Conservation (phyloP, 2,329 filamentous ascomycete species). For the Ambrosiella beaveri region DNA sequence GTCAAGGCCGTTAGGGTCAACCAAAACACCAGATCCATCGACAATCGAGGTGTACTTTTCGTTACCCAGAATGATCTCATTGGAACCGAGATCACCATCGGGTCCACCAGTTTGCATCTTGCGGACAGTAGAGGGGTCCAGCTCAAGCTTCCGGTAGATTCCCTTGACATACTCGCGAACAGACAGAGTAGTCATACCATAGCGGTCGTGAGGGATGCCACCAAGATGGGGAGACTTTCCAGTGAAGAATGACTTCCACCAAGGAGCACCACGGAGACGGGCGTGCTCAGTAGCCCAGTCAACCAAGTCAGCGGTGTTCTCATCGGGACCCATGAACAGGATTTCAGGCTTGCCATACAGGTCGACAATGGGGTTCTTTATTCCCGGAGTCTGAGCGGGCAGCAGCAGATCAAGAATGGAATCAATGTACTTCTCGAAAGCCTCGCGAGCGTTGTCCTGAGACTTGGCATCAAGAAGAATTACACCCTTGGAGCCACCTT, state of each 20-base stretch:
- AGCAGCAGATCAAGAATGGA: conserved; percentile 90
- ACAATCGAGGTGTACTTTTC: conserved; percentile 92
- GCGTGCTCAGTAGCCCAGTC: conserved; percentile 99
- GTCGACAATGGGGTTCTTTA: conserved; percentile 97
- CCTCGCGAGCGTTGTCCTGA: conserved; percentile 79
- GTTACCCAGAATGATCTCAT: conserved; percentile 89
- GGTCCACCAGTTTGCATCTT: conserved; percentile 98
- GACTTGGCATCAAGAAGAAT: conserved; percentile 86
- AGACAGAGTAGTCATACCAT: conserved; percentile 95
- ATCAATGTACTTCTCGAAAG: conserved; percentile 99
- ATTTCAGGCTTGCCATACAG: conserved; percentile 91
- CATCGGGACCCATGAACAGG: conserved; percentile 94
- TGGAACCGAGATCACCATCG: conserved; percentile 90
- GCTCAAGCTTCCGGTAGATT: conserved; percentile 88
- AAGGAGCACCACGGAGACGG: conserved; percentile 68
- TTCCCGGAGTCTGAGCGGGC: conserved; percentile 77
- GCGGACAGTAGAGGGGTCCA: conserved; percentile 67
- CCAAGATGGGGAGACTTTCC: conserved; percentile 93
- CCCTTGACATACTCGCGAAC: conserved; percentile 92
- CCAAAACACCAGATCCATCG: conserved; percentile 89
- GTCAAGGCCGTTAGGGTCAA: conserved; percentile 80
- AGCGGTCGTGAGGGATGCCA: conserved; percentile 87
- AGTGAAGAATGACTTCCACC: conserved; percentile 99
- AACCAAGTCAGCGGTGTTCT: conserved; percentile 94
- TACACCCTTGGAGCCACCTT: conserved; percentile 95